Percentiles rank a stretch among this genome's conserved stretches.
Conservation (phyloP, 2,329 filamentous ascomycete genomes). For the Xylariomycetidae sp. region DNA sequence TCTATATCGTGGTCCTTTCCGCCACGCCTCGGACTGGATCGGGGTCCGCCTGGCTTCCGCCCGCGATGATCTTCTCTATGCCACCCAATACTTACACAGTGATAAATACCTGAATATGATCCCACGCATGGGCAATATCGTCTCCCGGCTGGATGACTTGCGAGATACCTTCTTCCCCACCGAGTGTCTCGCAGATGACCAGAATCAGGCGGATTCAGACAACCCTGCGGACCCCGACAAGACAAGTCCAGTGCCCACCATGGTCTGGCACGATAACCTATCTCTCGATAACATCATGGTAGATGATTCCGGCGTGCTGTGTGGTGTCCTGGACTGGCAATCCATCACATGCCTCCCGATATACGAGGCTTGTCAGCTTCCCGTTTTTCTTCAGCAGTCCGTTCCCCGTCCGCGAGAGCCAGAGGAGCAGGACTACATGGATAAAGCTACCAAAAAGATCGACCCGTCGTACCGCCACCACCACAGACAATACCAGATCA, state of each 20-base stretch:
- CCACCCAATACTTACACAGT: slow-evolving; percentile 1
- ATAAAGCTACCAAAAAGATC: background rate
- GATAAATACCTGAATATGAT: slow-evolving; percentile 6
- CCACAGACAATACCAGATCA: slow-evolving; percentile 18
- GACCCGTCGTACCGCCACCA: slow-evolving; percentile 12
- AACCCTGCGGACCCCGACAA: background rate
- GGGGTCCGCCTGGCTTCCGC: slow-evolving; percentile 13
- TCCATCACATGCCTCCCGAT: slow-evolving; percentile 26
- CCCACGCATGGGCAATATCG: slow-evolving; percentile 12
- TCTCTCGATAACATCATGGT: slow-evolving; percentile 29
- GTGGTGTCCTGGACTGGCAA: slow-evolving; percentile 29
- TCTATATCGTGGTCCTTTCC: slow-evolving; percentile 14
- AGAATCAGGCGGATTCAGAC: background rate
- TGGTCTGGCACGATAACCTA: slow-evolving; percentile 27
- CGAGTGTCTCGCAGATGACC: background rate
- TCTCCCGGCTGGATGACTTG: slow-evolving; percentile 14
- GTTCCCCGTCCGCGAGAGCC: slow-evolving; percentile 14
- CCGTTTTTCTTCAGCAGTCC: slow-evolving; percentile 23
- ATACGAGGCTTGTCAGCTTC: slow-evolving; percentile 24
- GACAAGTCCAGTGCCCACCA: slow-evolving; percentile 12
- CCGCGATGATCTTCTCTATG: slow-evolving; percentile 13
- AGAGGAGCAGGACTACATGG: slow-evolving; percentile 1
- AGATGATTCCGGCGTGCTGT: slow-evolving; percentile 22
- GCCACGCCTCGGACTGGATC: slow-evolving; percentile 13
- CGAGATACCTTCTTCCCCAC: slow-evolving; percentile 11